Base-by-base conservation (phyloP, 306 rosid genomes). In the Gillenia trifoliata region DNA sequence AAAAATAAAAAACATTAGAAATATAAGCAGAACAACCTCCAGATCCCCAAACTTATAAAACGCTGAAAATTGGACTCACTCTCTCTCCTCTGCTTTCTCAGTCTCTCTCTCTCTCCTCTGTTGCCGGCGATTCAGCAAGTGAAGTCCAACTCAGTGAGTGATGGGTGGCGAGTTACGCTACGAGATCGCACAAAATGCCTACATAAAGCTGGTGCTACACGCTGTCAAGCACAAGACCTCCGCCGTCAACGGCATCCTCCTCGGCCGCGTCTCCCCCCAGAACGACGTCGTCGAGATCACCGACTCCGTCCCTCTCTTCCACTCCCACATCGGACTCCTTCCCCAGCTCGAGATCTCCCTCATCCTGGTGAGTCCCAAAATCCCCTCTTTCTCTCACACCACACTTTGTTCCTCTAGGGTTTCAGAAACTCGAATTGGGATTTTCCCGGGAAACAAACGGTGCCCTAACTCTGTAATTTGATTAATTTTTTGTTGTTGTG, bases 281-380 rank as follows among this genome's bases (percentile, higher is more conserved):
- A 88, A 86, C 81, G 89, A 88, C 72, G 78, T 86, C 83, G 85
- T 94, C 9, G 88, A 88, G 81, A 88, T 94, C 81, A 31, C 85
- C 70, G 98, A 94, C 71, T 86, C 98, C 16, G 95, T 94, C 74
- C 98, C 98, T 82, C 95, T 94, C 17, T 92, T 94, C 79, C 98
- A 94, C 81, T 87, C 98, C 66, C 89, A 85, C 82, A 68, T 92
- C 79, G 86, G 96, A 34, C 98, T 94, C 59, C 98, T 94, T 66
- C 98, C 98, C 9, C 97, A 88, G 81, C 86, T 94, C 50, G 98
- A 94, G 89, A 94, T 92, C 82, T 88, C 98, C n/a, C 98, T 94
- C 61, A 82, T 94, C 34, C 89, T 94, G 83, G 98, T 94, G 40
- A 15, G 38, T 62, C 41, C 40, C 66, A 15, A 45, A 45, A 45